phyloP scores from a whole-genome alignment of 2,329 filamentous ascomycete genomes.

The Colletotrichum sp. region DNA sequence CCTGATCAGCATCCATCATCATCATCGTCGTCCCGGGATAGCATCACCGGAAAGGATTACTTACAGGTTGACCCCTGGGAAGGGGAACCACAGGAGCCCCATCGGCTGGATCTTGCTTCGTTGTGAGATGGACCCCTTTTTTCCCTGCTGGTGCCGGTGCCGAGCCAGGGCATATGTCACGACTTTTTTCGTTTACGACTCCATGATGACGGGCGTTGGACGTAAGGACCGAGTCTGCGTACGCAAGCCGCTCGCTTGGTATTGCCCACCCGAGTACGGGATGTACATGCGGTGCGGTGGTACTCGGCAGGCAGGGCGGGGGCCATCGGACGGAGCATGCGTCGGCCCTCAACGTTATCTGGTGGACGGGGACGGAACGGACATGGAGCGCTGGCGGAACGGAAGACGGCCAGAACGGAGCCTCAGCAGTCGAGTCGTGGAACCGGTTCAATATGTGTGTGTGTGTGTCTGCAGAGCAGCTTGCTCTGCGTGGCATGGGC shows the following conservation, averaged over 20 bases:
- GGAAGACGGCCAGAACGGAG: not conserved
- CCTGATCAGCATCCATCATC: not conserved
- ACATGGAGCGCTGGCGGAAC: not conserved
- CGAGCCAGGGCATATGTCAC: not conserved
- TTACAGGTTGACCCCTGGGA: conserved; percentile 8
- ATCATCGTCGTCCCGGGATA: not conserved
- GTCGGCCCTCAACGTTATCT: not conserved
- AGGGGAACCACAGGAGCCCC: not conserved
- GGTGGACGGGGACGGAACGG: not conserved
- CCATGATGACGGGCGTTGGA: conserved; percentile 10
- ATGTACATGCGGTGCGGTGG: not conserved
- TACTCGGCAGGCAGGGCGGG: not conserved
- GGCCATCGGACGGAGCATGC: not conserved
- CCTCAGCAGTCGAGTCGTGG: not conserved
- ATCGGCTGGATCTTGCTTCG: not conserved
- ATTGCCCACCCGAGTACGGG: not conserved
- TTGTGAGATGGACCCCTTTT: not conserved
- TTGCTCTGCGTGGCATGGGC: not conserved
- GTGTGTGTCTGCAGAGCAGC: not conserved
- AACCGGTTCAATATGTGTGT: not conserved
- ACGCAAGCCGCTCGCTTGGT: not conserved
- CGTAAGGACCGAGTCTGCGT: not conserved
- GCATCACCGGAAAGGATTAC: not conserved
- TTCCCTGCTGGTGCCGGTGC: not conserved
- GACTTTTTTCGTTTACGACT: not conserved